phyloP scores from a whole-genome alignment of 352 stramenopile species.

The Phytophthora rubi region DNA sequence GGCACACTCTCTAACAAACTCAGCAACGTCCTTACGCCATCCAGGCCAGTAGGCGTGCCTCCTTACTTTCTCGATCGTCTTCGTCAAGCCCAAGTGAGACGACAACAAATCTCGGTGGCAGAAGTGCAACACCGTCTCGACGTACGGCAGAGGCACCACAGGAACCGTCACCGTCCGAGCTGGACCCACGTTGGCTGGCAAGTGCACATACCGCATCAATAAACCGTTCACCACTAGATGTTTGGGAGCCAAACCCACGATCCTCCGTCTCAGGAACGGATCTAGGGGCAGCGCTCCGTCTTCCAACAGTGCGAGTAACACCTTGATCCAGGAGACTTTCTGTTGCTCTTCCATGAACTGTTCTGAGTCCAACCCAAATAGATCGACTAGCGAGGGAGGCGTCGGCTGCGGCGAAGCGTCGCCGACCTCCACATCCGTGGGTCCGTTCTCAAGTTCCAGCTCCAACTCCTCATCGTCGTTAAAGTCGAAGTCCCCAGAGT shows the following conservation, averaged over 20 bases:
- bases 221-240: constrained; percentile 1
- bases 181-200: neutral
- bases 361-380: neutral
- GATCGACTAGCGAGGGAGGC: neutral
- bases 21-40: too few relatives aligned
- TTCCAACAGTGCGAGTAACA: neutral
- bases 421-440: neutral
- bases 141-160: neutral
- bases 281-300: constrained; percentile 3
- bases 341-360: neutral
- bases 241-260: neutral
- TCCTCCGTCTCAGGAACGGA: neutral
- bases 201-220: constrained; percentile 5
- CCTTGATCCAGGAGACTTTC: neutral
- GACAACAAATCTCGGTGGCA: too few relatives aligned
- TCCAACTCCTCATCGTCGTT: neutral
- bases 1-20: too few relatives aligned
- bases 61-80: too few relatives aligned
- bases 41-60: too few relatives aligned
- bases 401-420: neutral
- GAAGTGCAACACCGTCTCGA: too few relatives aligned
- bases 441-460: neutral
- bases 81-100: too few relatives aligned
- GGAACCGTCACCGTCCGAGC: constrained; percentile 1
- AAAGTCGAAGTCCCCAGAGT: too few relatives aligned